Conservation (phyloP, 345 rosid species). For the Hypericum androsaemum region DNA sequence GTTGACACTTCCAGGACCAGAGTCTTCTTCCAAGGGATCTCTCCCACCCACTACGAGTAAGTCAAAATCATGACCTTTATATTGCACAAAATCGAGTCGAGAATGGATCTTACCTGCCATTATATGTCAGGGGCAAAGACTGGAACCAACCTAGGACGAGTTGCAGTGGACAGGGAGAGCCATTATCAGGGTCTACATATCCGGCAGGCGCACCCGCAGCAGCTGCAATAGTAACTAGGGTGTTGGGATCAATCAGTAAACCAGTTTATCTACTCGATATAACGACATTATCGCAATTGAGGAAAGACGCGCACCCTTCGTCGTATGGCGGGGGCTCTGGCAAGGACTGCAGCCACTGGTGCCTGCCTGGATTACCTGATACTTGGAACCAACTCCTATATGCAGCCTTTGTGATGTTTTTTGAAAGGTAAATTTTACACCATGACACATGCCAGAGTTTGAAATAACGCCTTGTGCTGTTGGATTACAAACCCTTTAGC, state of each 20-base stretch:
- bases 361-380: conserved; percentile 56
- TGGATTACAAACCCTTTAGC: no score
- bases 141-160: conserved; percentile 40
- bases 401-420: conserved; percentile 15
- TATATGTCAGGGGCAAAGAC: conserved; percentile 44
- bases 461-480: no score
- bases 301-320: conserved; percentile 56
- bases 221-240: conserved; percentile 26
- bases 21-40: no score
- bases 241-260: conserved; percentile 18
- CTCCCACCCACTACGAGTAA: conserved; percentile 50
- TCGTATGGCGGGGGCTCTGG: no score
- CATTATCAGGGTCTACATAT: conserved; percentile 23
- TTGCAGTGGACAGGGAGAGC: conserved; percentile 38
- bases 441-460: no score
- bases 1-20: no score
- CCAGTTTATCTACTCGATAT: conserved; percentile 33
- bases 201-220: conserved; percentile 42
- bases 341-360: conserved; percentile 61
- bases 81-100: no score
- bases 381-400: conserved; percentile 42
- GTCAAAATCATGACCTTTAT: background rate
- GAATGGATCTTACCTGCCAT: no score
- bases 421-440: no score
- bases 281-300: conserved; percentile 28